Conservation (phyloP, 441 rosid species). For the Kokia cookei region DNA sequence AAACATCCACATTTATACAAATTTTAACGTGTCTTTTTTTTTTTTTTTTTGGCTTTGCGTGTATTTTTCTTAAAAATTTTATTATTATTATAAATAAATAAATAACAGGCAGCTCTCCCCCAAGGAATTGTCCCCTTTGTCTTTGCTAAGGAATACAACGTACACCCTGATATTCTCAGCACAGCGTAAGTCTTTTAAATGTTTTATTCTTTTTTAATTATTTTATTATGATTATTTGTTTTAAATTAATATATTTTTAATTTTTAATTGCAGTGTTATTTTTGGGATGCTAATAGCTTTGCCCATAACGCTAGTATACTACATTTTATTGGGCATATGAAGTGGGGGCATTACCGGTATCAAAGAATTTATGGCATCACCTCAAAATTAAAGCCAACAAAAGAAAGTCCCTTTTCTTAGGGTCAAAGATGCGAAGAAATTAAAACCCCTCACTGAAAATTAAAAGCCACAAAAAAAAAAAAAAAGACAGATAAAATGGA, state of each 20-base stretch:
- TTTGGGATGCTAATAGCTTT: conserved; percentile 78
- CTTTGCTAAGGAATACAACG: conserved; percentile 76
- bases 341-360: background rate
- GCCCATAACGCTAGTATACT: conserved; percentile 75
- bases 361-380: background rate
- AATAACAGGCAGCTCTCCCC: conserved; percentile 72
- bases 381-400: background rate
- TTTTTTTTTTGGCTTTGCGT: too few relatives aligned
- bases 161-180: conserved; percentile 81
- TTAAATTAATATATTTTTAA: background rate
- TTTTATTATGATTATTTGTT: background rate
- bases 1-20: too few relatives aligned
- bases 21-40: too few relatives aligned
- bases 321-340: conserved; percentile 62
- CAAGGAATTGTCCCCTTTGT: conserved; percentile 89
- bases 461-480: background rate
- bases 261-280: conserved; percentile 42
- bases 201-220: too few relatives aligned
- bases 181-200: conserved; percentile 43
- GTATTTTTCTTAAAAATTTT: too few relatives aligned
- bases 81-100: background rate
- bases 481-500: background rate
- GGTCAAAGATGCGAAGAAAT: conserved; percentile 2
- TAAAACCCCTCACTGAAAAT: background rate
- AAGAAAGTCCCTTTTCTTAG: background rate